Evolutionary conservation across 768 basidiomycete genomes (phyloP).

Genomic region (Leucocoprinus sp.): DNA sequence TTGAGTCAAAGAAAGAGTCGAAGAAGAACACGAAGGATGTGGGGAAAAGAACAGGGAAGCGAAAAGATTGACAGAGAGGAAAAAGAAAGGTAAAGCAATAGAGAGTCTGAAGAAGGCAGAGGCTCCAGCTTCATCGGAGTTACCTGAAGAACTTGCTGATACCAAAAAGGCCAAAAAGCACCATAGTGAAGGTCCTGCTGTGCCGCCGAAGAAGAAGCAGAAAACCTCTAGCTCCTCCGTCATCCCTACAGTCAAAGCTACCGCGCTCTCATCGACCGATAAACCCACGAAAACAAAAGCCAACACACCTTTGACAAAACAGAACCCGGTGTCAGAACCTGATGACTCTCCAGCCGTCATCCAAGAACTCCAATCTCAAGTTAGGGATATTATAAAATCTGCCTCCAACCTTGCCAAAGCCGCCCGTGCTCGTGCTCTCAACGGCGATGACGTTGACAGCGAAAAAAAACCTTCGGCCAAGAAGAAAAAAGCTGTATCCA

Average conservation of each 20-base stretch:
- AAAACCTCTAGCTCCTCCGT: not conserved
- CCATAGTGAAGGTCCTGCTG: not conserved
- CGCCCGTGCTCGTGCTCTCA: conserved; percentile 25
- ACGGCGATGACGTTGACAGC: not conserved
- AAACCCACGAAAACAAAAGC: not conserved
- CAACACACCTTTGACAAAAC: not conserved
- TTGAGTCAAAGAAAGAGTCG: not conserved
- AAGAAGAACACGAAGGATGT: not conserved
- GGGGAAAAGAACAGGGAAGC: conserved; percentile 1
- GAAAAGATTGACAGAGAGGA: not conserved
- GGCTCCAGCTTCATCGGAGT: not conserved
- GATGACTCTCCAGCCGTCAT: conserved; percentile 2
- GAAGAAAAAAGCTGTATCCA: conserved; percentile 8
- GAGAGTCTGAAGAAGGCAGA: too few relatives aligned
- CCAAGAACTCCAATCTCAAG: conserved; percentile 12
- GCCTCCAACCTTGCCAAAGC: conserved; percentile 28
- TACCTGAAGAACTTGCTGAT: not conserved
- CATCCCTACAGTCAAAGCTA: not conserved
- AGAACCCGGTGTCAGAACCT: not conserved
- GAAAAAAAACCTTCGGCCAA: conserved; percentile 10
- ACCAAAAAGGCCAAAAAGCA: conserved; percentile 2
- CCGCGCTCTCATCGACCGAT: not conserved
- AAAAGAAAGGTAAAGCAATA: too few relatives aligned
- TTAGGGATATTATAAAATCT: conserved; percentile 29
- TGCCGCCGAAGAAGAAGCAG: conserved; percentile 2